Evolutionary conservation across 345 rosid species (phyloP).

Genomic region (Aquilaria sinensis): DNA sequence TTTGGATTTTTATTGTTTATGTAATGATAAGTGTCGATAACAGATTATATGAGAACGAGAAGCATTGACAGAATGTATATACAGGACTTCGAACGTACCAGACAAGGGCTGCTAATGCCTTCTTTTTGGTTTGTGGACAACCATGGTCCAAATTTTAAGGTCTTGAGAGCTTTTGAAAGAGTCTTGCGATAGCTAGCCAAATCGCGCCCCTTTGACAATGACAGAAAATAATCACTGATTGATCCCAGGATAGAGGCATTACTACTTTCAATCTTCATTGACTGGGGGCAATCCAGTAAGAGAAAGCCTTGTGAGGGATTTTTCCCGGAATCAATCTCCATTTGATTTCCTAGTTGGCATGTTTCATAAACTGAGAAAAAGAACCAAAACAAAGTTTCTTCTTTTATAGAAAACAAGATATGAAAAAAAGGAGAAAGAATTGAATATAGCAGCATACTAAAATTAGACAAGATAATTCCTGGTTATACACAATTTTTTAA

Average conservation of each 20-base stretch:
- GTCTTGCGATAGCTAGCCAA: conserved; percentile 91
- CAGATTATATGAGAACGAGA: background rate
- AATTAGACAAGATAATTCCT: background rate
- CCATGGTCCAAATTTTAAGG: conserved; percentile 61
- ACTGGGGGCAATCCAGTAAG: conserved; percentile 91
- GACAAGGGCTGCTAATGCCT: conserved; percentile 68
- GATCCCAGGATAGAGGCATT: conserved; percentile 93
- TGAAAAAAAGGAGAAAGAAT: conserved; percentile 3
- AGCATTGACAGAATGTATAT: background rate
- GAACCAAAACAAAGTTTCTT: too few relatives aligned
- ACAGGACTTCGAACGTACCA: conserved; percentile 41
- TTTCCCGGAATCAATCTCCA: conserved; percentile 77
- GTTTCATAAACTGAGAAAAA: conserved; percentile 71
- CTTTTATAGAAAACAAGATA: background rate
- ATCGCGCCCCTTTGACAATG: conserved; percentile 98
- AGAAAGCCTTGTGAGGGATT: conserved; percentile 71
- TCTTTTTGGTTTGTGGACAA: conserved; percentile 73
- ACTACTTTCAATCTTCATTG: conserved; percentile 96
- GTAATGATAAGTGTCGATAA: too few relatives aligned
- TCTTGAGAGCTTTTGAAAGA: conserved; percentile 80
- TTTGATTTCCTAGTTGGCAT: conserved; percentile 88
- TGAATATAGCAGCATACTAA: background rate
- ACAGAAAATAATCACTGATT: conserved; percentile 92
- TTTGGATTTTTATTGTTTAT: too few relatives aligned
- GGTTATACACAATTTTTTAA: too few relatives aligned